Evolutionary conservation across 2,329 filamentous ascomycete genomes (phyloP).

Genomic region (Fusarium chuoi): DNA sequence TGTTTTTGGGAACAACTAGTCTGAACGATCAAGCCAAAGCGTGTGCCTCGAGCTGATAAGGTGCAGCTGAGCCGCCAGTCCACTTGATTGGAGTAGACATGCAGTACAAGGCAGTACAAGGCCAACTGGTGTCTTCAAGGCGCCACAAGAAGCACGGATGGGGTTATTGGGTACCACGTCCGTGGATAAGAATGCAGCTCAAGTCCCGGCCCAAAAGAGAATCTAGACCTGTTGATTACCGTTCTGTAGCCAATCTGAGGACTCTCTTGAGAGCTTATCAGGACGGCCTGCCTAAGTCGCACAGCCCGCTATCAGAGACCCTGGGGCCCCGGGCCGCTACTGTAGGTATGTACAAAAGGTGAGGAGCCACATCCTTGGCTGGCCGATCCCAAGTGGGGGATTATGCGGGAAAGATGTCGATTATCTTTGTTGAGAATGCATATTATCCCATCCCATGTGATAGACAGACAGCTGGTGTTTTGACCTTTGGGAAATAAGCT

Average conservation of each 20-base stretch:
- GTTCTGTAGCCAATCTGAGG: conserved; percentile 21
- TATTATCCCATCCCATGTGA: not conserved
- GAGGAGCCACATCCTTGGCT: conserved; percentile 29
- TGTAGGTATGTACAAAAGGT: conserved; percentile 8
- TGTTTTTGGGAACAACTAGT: not conserved
- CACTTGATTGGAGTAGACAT: not conserved
- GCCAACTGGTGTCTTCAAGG: not conserved
- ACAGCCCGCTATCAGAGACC: conserved; percentile 23
- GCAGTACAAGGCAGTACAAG: not conserved
- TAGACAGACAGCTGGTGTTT: not conserved
- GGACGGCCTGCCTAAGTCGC: conserved; percentile 2
- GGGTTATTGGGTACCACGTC: conserved; percentile 15
- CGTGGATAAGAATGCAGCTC: conserved; percentile 12
- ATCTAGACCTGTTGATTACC: conserved; percentile 8
- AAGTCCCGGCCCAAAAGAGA: conserved; percentile 2
- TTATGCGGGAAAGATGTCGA: not conserved
- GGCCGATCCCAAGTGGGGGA: conserved; percentile 26
- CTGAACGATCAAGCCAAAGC: not conserved
- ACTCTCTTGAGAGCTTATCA: conserved; percentile 30
- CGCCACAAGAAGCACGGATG: conserved; percentile 24
- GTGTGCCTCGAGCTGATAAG: not conserved
- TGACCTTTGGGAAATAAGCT: not conserved
- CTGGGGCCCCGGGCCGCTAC: conserved; percentile 24
- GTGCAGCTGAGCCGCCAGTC: not conserved
- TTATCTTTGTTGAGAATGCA: not conserved